Conservation (phyloP, 495 filamentous ascomycete species). For the Podospora pseudoanserina region DNA sequence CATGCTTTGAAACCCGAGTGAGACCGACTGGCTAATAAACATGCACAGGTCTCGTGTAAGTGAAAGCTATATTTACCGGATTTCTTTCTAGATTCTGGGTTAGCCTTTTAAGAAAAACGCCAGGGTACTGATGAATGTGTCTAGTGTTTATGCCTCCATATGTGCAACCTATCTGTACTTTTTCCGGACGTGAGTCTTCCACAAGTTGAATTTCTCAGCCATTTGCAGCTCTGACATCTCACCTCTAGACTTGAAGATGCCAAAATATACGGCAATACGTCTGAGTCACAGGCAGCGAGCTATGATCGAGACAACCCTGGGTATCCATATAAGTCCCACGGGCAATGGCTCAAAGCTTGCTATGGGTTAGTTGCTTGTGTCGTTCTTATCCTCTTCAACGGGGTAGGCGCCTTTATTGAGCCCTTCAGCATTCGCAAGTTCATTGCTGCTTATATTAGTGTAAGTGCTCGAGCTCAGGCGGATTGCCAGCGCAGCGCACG, state of each 20-base stretch:
- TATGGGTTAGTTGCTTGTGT: constrained; percentile 45
- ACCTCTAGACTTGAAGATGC: constrained; percentile 30
- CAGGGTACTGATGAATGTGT: constrained; percentile 18
- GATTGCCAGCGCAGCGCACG: no score
- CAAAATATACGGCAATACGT: constrained; percentile 33
- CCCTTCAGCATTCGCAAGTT: constrained; percentile 41
- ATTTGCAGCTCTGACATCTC: background rate
- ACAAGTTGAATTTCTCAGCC: background rate
- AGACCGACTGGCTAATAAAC: background rate
- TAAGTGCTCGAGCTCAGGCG: constrained; percentile 25
- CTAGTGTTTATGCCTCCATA: constrained; percentile 42
- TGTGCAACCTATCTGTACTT: constrained; percentile 44
- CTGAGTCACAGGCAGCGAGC: constrained; percentile 33
- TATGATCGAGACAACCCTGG: constrained; percentile 43
- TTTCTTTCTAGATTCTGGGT: no score
- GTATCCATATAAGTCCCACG: constrained; percentile 49
- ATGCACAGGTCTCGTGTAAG: background rate
- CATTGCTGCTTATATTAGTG: constrained; percentile 47
- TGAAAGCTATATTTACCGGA: background rate
- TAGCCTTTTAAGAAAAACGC: no score
- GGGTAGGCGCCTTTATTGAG: constrained; percentile 37
- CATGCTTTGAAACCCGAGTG: background rate
- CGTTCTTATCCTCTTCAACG: constrained; percentile 46
- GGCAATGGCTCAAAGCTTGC: constrained; percentile 43
- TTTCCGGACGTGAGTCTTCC: constrained; percentile 35